Evolutionary conservation across 306 rosid genomes (phyloP).

Genomic region (Quercus glauca): DNA sequence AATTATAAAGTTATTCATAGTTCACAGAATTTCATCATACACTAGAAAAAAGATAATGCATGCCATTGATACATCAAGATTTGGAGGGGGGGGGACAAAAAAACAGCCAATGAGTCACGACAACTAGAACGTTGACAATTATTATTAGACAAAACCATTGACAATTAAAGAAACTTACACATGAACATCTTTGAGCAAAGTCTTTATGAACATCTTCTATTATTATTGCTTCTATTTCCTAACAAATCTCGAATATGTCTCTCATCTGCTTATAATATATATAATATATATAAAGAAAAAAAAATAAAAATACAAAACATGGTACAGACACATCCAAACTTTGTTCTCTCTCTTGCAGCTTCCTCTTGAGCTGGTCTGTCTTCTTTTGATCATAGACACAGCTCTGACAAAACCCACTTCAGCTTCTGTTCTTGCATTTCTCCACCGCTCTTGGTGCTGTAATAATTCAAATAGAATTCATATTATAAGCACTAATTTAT

Average conservation of each 20-base stretch:
- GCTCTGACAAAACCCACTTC: conserved; percentile 14
- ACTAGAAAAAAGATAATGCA: conserved; percentile 1
- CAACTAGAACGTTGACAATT: conserved; percentile 18
- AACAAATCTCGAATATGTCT: conserved; percentile 35
- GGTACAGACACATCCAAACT: conserved; percentile 45
- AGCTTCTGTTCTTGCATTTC: conserved; percentile 79
- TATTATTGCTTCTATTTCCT: conserved; percentile 48
- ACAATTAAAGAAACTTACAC: conserved; percentile 11
- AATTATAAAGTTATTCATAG: neutral
- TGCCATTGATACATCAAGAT: neutral
- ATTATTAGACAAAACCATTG: conserved; percentile 28
- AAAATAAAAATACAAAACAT: conserved; percentile 14
- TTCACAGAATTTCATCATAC: conserved; percentile 21
- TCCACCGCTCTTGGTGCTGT: conserved; percentile 90
- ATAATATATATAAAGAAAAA: conserved; percentile 30
- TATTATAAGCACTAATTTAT: neutral
- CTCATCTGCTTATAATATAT: conserved; percentile 35
- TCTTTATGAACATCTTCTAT: conserved; percentile 59
- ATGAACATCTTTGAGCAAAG: conserved; percentile 19
- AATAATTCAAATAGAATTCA: neutral
- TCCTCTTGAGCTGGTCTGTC: conserved; percentile 36
- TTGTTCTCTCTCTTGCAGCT: conserved; percentile 25
- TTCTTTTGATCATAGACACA: conserved; percentile 4
- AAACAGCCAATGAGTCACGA: neutral
- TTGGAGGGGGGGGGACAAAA: neutral